Conservation (phyloP, 2,329 filamentous ascomycete genomes). For the Apiospora aurea region DNA sequence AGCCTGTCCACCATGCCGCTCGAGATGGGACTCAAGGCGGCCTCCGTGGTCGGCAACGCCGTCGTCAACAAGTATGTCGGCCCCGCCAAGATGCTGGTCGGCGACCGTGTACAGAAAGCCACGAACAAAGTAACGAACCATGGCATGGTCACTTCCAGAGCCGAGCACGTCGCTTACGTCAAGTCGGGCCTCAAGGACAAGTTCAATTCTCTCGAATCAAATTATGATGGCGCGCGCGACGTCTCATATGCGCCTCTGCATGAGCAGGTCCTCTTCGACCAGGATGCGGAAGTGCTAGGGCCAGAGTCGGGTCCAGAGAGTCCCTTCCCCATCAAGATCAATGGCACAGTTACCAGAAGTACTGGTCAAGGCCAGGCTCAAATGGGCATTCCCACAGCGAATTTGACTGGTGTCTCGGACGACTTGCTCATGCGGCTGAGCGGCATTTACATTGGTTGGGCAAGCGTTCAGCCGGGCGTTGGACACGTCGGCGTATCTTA, state of each 20-base stretch:
- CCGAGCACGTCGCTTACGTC: constrained; percentile 49
- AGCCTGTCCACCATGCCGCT: constrained; percentile 70
- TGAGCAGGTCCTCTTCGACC: constrained; percentile 42
- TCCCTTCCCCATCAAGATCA: constrained; percentile 62
- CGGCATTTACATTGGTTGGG: constrained; percentile 73
- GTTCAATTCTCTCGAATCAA: constrained; percentile 44
- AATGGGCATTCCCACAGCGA: constrained; percentile 61
- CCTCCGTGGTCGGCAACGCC: constrained; percentile 55
- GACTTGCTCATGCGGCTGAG: constrained; percentile 60
- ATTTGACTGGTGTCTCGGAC: constrained; percentile 58
- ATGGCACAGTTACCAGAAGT: constrained; percentile 54
- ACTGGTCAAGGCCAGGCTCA: constrained; percentile 49
- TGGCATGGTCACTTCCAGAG: constrained; percentile 47
- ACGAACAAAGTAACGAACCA: constrained; percentile 40
- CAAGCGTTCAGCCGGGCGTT: constrained; percentile 49
- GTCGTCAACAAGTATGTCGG: constrained; percentile 52
- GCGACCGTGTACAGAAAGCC: constrained; percentile 48
- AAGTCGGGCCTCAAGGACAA: constrained; percentile 41
- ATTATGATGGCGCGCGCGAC: constrained; percentile 45
- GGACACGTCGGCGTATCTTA: constrained; percentile 42
- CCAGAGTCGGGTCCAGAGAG: constrained; percentile 57
- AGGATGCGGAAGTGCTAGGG: constrained; percentile 50
- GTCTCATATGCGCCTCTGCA: constrained; percentile 46
- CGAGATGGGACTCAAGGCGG: constrained; percentile 68
- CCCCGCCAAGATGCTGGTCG: constrained; percentile 51